Percentiles rank a stretch among this genome's conserved stretches.
phyloP scores from a whole-genome alignment of 2,329 filamentous ascomycete species.

The Leptographium radiaticola region DNA sequence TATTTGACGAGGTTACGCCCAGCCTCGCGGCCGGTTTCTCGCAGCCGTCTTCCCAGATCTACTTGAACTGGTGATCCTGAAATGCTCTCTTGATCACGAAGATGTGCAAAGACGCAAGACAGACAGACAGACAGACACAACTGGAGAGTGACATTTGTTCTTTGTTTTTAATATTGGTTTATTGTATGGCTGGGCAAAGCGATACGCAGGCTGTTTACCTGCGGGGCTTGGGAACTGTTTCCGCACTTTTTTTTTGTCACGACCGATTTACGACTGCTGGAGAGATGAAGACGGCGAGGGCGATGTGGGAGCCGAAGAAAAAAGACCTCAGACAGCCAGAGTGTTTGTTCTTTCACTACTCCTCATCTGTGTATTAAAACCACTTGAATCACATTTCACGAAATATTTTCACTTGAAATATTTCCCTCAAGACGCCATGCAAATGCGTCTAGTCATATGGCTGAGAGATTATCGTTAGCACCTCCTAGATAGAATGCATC shows the following conservation, averaged over 20 bases:
- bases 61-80: conserved; percentile 11
- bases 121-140: not conserved
- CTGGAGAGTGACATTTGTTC: not conserved
- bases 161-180: not conserved
- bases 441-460: too few relatives aligned
- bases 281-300: not conserved
- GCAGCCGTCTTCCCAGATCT: conserved; percentile 37
- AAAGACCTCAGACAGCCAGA: not conserved
- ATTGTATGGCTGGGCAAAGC: not conserved
- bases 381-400: not conserved
- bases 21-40: conserved; percentile 38
- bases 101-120: not conserved
- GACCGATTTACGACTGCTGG: not conserved
- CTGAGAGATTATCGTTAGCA: too few relatives aligned
- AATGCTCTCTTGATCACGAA: not conserved
- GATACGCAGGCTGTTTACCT: not conserved
- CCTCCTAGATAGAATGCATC: too few relatives aligned
- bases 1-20: conserved; percentile 35
- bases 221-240: not conserved
- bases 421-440: not conserved
- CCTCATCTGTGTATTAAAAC: not conserved
- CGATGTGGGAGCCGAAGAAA: not conserved
- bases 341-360: not conserved
- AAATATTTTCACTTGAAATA: not conserved
- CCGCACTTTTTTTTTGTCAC: not conserved